Base-by-base conservation (phyloP, 78 protist species). In the Protostelium mycophagum region DNA sequence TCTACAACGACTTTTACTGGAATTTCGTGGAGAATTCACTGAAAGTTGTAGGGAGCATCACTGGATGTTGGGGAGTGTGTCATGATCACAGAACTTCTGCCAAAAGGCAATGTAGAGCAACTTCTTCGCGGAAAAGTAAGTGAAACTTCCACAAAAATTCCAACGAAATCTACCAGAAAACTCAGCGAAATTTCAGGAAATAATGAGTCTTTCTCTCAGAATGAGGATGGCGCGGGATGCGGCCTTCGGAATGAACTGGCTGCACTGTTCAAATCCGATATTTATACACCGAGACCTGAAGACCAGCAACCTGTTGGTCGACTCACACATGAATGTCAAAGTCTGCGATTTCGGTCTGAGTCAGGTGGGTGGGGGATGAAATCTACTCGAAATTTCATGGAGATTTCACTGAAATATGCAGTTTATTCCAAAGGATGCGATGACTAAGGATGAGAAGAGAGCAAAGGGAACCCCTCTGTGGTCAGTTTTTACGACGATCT, bases 241-340 rank as follows among this genome's bases (percentile, higher is more conserved):
- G 28, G 96, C 94, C 25, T 86, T 91, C 31, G 96, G 96, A 34
- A 94, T 94, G 96, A 94, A 91, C 86, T 94, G 96, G 96, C 90
- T 94, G n/a, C 96, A 94, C 51, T 92, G 96, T 34, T 86, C 88
- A 38, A 89, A 93, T 85, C 95, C 92, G 25, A 85, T 91, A 51
- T 90, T 94, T 31, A 91, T 94, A 37, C 96, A 94, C 86, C 85
- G 92, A 34, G 96, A 90, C 84, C 51, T 91, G 31, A 90, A 93
- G 83, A 87, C 92, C 31, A 89, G 91, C 37, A 94, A 94, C 87
- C 90, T 94, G 31, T 88, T 94, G 39, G 94, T 94, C 36, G 96
- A 94, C 83, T 23, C 88, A 28, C 90, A 91, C 83, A 38, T 94
- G 63, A 90, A 93, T 35, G 92, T 94, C 84, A 94, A 94, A 89